These are phyloP conservation scores for Oryza brachyantha DNA, from an alignment of 176 grass and related monocot species.

Conservation along the genomic window DNA sequence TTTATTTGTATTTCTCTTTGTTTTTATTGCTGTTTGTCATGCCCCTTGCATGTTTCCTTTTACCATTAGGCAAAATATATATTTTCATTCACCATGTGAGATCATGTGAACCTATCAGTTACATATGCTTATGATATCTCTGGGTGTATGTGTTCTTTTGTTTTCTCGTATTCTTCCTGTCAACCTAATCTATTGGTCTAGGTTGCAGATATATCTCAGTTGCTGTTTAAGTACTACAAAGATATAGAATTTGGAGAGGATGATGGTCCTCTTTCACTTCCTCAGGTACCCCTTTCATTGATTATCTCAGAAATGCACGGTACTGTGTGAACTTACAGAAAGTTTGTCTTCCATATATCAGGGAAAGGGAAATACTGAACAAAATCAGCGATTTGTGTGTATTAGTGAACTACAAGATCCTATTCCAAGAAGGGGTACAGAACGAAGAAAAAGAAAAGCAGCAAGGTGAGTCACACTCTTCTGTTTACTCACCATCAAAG, in stretches of 20 bases:
- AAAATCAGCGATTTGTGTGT: background rate
- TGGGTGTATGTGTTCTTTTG: background rate
- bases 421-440: slow-evolving; percentile 21
- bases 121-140: background rate
- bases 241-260: slow-evolving; percentile 60
- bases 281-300: slow-evolving; percentile 30
- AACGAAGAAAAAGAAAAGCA: slow-evolving; percentile 47
- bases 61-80: background rate
- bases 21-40: slow-evolving; percentile 5
- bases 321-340: background rate
- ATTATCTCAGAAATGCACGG: background rate
- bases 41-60: background rate
- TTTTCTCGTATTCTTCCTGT: slow-evolving; percentile 13
- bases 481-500: background rate
- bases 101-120: slow-evolving; percentile 11
- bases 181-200: slow-evolving; percentile 34
- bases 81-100: background rate
- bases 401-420: slow-evolving; percentile 27
- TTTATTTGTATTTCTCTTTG: background rate
- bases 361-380: slow-evolving; percentile 27
- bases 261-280: slow-evolving; percentile 20
- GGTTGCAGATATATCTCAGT: slow-evolving; percentile 72
- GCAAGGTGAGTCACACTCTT: slow-evolving; percentile 38
- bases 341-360: slow-evolving; percentile 7
- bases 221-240: slow-evolving; percentile 63